A percentile compares a stretch with the other conserved stretches of the same genome.
phyloP scores from a whole-genome alignment of 768 basidiomycete genomes.

The Rickenella mellea region DNA sequence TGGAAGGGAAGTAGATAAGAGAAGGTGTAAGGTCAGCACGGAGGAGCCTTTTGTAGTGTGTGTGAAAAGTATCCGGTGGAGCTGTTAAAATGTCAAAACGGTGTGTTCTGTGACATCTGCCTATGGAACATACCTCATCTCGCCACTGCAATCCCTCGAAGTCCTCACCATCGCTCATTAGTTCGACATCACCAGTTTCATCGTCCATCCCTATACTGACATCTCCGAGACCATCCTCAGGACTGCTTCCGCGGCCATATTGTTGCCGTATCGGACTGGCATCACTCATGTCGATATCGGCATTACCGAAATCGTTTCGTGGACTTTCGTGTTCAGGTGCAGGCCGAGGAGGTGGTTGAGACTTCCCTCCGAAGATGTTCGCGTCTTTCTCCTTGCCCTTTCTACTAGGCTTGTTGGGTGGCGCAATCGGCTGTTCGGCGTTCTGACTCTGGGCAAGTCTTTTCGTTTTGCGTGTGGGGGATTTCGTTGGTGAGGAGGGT shows the following conservation, averaged over 20 bases:
- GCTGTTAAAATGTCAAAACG: no score
- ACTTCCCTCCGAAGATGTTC: no score
- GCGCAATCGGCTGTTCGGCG: no score
- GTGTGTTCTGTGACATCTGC: no score
- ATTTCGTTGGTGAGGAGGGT: conserved; percentile 26
- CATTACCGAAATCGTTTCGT: no score
- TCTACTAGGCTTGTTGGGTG: no score
- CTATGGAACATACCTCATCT: conserved; percentile 2
- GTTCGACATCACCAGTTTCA: conserved; percentile 25
- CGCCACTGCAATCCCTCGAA: conserved; percentile 1
- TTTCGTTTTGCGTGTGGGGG: conserved; percentile 5
- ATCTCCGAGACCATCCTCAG: conserved; percentile 3
- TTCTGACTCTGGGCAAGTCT: no score
- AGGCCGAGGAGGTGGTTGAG: no score
- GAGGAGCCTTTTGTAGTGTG: conserved; percentile 25
- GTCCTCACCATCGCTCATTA: conserved; percentile 5
- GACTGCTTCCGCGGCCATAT: background rate
- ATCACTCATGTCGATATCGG: conserved; percentile 1
- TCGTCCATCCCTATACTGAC: conserved; percentile 17
- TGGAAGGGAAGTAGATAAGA: conserved; percentile 46
- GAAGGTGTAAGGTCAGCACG: conserved; percentile 30
- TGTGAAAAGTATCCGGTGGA: conserved; percentile 51
- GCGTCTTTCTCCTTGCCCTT: no score
- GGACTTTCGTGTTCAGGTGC: no score
- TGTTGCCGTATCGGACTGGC: background rate